Conservation (phyloP, 2,329 filamentous ascomycete genomes). For the Paecilomyces sp. region DNA sequence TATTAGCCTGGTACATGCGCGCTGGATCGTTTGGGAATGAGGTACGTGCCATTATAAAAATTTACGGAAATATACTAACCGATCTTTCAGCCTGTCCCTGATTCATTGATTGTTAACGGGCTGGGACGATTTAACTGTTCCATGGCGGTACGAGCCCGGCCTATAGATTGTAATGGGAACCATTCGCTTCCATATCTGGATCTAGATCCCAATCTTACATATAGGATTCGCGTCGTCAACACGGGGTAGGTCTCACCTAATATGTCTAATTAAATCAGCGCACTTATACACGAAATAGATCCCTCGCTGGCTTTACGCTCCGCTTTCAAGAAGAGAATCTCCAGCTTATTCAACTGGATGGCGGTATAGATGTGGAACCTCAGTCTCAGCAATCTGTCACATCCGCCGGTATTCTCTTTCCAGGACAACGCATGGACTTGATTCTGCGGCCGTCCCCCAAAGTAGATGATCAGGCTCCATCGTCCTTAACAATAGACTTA, state of each 20-base stretch:
- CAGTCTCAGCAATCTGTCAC: constrained; percentile 12
- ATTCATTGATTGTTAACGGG: constrained; percentile 44
- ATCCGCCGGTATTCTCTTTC: constrained; percentile 35
- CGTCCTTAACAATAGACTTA: constrained; percentile 22
- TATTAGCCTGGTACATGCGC: constrained; percentile 38
- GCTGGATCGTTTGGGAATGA: constrained; percentile 39
- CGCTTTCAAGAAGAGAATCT: constrained; percentile 22
- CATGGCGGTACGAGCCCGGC: constrained; percentile 38
- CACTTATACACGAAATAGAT: constrained; percentile 12
- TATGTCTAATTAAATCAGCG: not conserved
- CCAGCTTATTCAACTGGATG: constrained; percentile 35
- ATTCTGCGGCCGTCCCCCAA: constrained; percentile 17
- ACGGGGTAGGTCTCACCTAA: constrained; percentile 27
- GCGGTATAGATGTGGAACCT: constrained; percentile 26
- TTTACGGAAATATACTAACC: not conserved
- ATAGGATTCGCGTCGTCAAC: constrained; percentile 37
- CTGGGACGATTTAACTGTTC: constrained; percentile 39
- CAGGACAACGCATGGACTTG: constrained; percentile 41
- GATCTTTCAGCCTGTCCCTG: constrained; percentile 37
- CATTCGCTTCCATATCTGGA: constrained; percentile 17
- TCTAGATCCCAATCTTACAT: constrained; percentile 16
- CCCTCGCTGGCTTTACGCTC: constrained; percentile 34
- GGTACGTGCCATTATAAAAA: constrained; percentile 12
- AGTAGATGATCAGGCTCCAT: constrained; percentile 5
- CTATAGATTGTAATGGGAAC: constrained; percentile 35